Evolutionary conservation across 768 basidiomycete species (phyloP), one percentile per base, ranked within the genome.

Genomic region (Podaxis rugospora): DNA sequence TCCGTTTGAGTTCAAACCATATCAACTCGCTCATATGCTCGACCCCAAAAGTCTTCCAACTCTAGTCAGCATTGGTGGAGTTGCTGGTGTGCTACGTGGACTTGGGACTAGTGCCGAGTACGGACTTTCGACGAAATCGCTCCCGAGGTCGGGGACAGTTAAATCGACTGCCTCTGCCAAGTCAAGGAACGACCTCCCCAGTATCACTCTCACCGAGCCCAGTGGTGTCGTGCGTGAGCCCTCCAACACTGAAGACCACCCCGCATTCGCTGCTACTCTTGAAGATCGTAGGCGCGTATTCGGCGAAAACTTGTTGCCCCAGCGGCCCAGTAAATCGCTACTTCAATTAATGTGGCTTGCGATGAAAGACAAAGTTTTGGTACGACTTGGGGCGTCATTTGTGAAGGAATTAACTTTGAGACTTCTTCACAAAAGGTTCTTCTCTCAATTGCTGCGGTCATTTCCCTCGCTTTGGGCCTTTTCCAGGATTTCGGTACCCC

Each of bases 381-480:
- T 92, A 66, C 68, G 86, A 81, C 11, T 39, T 42, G 23, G 5
- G 21, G 23, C 46, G 10, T 56, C 36, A 36, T 39, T 64, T 16
- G 59, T 47, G 47, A 32, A 35, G 40, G 21, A 25, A 11, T 55
- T 28, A 28, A 36, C 47, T 55, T 54, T 57, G 28, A 21, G 40
- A 49, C 52, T 9, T 58, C 64, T 51, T 5, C 13, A 32, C 28
- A 46, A 5, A 69, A 95, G 92, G 83, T 98, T 62, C 71, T 99
- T 53, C 82, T 98, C 40, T 93, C 92, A 16, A 84, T 98, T 68
- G 93, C 96, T 51, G 97, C 97, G 2, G 85, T 92, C 40, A 82
- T 99, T 42, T 97, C 97, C 14, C 80, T 99, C 49, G 95, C 94
- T 11, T 84, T 98, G 13, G 97, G 97, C 18, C 76, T 99, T 28